Percentiles rank a stretch among this genome's conserved stretches.
phyloP scores from a whole-genome alignment of 768 basidiomycete genomes.

The Multifurca ochricompacta region DNA sequence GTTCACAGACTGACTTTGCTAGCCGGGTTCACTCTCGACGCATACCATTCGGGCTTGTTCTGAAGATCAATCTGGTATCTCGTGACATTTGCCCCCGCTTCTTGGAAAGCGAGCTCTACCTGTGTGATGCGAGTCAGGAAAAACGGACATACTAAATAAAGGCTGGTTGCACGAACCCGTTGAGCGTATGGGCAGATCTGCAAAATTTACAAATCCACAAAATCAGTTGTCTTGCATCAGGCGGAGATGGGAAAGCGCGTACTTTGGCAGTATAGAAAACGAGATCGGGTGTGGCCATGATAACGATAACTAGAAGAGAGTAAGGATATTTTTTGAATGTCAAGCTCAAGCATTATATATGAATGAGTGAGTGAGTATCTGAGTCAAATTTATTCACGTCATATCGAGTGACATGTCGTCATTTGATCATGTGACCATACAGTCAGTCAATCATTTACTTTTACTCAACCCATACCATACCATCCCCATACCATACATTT shows the following conservation, averaged over 20 bases:
- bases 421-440: too few species aligned
- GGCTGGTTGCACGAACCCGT: slow-evolving; percentile 30
- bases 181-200: slow-evolving; percentile 51
- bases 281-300: slow-evolving; percentile 22
- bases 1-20: slow-evolving; percentile 39
- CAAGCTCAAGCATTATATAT: too few species aligned
- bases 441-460: too few species aligned
- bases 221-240: neutral
- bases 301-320: too few species aligned
- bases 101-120: slow-evolving; percentile 51
- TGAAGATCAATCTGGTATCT: slow-evolving; percentile 48
- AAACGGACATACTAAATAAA: neutral
- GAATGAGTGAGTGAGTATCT: too few species aligned
- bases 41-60: slow-evolving; percentile 64
- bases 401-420: too few species aligned
- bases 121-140: slow-evolving; percentile 23
- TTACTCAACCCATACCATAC: too few species aligned
- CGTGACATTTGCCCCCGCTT: slow-evolving; percentile 40
- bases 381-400: too few species aligned
- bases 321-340: too few species aligned
- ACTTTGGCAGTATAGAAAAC: slow-evolving; percentile 35
- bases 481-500: too few species aligned
- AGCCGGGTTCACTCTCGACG: slow-evolving; percentile 49
- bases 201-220: neutral
- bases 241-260: neutral